Percentiles rank a stretch among this genome's conserved stretches.
phyloP scores from a whole-genome alignment of 192 early-diverging fungal genomes.

The Podochytrium sp. region DNA sequence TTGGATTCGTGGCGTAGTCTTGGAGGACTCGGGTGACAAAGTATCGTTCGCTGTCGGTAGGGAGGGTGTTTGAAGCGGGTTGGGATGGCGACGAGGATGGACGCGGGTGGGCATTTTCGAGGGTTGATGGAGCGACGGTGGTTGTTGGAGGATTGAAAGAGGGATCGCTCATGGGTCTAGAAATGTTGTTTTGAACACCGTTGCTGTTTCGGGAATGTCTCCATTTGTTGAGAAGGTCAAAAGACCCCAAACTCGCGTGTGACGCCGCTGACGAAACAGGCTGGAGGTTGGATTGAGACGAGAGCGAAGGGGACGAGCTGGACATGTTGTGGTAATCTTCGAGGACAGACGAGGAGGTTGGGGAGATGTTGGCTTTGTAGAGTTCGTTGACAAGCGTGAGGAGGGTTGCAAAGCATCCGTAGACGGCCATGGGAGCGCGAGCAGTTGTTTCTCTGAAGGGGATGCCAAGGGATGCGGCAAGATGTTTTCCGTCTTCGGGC shows the following conservation, averaged over 20 bases:
- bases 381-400: background rate
- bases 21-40: background rate
- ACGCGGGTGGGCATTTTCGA: background rate
- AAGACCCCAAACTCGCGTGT: background rate
- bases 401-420: background rate
- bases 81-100: no score
- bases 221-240: background rate
- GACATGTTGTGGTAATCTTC: background rate
- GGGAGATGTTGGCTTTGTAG: background rate
- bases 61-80: background rate
- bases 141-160: background rate
- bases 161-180: no score
- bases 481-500: background rate
- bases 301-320: background rate
- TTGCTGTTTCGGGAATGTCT: background rate
- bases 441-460: conserved; percentile 15
- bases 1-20: background rate
- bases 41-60: background rate
- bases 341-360: background rate
- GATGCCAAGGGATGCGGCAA: background rate
- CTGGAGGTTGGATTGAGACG: background rate
- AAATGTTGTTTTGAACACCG: no score
- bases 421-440: background rate
- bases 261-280: background rate
- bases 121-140: background rate